Evolutionary conservation across 768 basidiomycete species (phyloP).

Genomic region (Auriscalpium vulgare): DNA sequence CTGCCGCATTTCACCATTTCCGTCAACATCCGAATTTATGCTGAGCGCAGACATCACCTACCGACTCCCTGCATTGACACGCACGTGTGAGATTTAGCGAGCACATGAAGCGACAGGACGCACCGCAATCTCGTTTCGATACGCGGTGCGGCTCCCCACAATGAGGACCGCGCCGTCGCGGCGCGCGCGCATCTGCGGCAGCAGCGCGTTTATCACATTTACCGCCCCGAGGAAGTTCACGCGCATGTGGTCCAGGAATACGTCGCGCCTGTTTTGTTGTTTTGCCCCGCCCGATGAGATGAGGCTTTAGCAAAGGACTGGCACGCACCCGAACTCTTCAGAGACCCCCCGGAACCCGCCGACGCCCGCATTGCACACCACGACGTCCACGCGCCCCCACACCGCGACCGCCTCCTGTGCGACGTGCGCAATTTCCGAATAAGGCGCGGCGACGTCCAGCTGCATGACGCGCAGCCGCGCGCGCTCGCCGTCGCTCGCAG

Average conservation of each 20-base stretch:
- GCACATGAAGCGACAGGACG: neutral
- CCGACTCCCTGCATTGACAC: neutral
- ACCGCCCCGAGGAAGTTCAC: neutral
- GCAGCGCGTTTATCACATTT: neutral
- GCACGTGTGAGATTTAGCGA: neutral
- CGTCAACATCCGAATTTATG: neutral
- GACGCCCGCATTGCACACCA: slow-evolving; percentile 8
- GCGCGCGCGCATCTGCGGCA: slow-evolving; percentile 1
- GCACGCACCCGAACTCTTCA: slow-evolving; percentile 13
- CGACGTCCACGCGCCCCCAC: slow-evolving; percentile 7
- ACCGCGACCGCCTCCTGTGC: neutral
- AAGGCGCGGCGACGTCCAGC: slow-evolving; percentile 4
- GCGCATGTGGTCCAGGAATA: slow-evolving; percentile 30
- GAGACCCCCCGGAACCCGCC: neutral
- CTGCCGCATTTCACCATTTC: slow-evolving; percentile 14
- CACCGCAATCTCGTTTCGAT: neutral
- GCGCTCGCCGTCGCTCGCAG: neutral
- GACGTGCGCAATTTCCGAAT: neutral
- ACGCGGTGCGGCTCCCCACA: slow-evolving; percentile 2
- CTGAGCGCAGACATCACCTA: neutral
- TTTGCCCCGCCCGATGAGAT: slow-evolving; percentile 6
- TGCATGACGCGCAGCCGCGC: neutral
- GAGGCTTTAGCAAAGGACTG: slow-evolving; percentile 38
- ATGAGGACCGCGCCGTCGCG: neutral
- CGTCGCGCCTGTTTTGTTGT: slow-evolving; percentile 18